A percentile compares a stretch with the other conserved stretches of the same genome.
Conservation (phyloP, 2,329 filamentous ascomycete species). For the Ophiostoma montium region DNA sequence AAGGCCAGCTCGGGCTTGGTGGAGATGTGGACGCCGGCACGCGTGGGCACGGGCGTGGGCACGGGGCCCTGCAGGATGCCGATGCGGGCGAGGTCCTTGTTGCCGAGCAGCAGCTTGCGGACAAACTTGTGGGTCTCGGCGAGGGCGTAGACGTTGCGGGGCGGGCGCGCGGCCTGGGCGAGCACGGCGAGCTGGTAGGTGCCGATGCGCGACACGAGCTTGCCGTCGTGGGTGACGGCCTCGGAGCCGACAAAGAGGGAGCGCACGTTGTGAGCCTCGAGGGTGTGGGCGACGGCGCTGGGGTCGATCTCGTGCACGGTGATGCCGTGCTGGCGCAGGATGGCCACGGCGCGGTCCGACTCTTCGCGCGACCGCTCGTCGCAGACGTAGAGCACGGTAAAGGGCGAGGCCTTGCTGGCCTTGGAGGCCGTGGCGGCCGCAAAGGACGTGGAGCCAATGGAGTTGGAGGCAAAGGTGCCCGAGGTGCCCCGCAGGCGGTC, state of each 20-base stretch:
- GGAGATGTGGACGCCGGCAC: conserved; percentile 12
- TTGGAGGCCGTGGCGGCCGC: too few relatives aligned
- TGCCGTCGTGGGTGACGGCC: conserved; percentile 86
- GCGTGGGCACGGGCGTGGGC: conserved; percentile 28
- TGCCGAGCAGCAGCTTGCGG: conserved; percentile 66
- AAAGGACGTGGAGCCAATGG: too few relatives aligned
- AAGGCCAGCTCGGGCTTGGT: conserved; percentile 21
- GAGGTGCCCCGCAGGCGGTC: conserved; percentile 32
- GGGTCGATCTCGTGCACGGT: conserved; percentile 71
- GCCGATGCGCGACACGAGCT: conserved; percentile 78
- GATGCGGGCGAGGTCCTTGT: conserved; percentile 48
- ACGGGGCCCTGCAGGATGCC: conserved; percentile 64
- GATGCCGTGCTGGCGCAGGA: conserved; percentile 59
- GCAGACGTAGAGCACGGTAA: conserved; percentile 71
- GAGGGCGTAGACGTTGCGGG: conserved; percentile 68
- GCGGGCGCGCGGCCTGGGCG: conserved; percentile 43
- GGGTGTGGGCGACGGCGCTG: conserved; percentile 63
- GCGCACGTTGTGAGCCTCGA: conserved; percentile 52
- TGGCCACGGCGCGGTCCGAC: conserved; percentile 54
- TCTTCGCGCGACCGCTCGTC: conserved; percentile 40
- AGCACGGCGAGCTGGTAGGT: conserved; percentile 74
- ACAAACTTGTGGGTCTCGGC: conserved; percentile 97
- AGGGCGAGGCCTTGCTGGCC: conserved; percentile 38
- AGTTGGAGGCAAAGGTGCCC: conserved; percentile 12
- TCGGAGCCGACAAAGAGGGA: conserved; percentile 57